A percentile compares a stretch with the other conserved stretches of the same genome.
phyloP scores from a whole-genome alignment of 176 grass and related monocot species.

The Chloris gayana region DNA sequence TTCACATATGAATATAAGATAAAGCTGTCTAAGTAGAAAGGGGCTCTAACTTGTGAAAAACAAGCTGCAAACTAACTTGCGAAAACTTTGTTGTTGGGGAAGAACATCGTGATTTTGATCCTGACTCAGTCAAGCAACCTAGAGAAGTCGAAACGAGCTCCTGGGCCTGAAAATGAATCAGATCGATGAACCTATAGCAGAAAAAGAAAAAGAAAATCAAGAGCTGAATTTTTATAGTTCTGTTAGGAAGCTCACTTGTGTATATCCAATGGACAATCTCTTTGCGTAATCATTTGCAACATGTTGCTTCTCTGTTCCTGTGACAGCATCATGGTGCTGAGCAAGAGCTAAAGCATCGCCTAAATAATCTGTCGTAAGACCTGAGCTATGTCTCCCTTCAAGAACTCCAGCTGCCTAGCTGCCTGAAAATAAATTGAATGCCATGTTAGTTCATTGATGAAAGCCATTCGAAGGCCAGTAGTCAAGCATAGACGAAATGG shows the following conservation, averaged over 20 bases:
- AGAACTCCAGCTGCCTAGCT: constrained; percentile 87
- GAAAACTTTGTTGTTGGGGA: constrained; percentile 64
- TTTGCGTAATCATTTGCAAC: constrained; percentile 99
- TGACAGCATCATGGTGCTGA: constrained; percentile 96
- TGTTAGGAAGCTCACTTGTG: constrained; percentile 56
- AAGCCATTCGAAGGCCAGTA: constrained; percentile 18
- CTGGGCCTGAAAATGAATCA: constrained; percentile 58
- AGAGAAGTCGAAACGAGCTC: constrained; percentile 80
- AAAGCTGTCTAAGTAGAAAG: neutral
- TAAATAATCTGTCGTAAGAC: constrained; percentile 63
- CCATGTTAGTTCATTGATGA: neutral
- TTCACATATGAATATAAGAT: neutral
- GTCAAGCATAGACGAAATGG: constrained; percentile 8
- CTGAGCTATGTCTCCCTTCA: constrained; percentile 58
- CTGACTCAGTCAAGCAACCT: constrained; percentile 74
- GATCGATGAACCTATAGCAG: neutral
- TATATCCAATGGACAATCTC: constrained; percentile 89
- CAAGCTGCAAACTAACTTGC: constrained; percentile 56
- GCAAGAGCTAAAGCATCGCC: constrained; percentile 85
- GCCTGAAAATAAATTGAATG: constrained; percentile 54
- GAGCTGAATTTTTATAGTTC: constrained; percentile 7
- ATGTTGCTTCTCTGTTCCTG: constrained; percentile 98
- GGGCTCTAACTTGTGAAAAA: neutral
- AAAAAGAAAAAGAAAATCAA: constrained; percentile 26
- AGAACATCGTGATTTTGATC: constrained; percentile 51